Evolutionary conservation across 2,329 filamentous ascomycete genomes (phyloP), one percentile per base, ranked within the genome.

Genomic region (Trichoderma citrinoviride): DNA sequence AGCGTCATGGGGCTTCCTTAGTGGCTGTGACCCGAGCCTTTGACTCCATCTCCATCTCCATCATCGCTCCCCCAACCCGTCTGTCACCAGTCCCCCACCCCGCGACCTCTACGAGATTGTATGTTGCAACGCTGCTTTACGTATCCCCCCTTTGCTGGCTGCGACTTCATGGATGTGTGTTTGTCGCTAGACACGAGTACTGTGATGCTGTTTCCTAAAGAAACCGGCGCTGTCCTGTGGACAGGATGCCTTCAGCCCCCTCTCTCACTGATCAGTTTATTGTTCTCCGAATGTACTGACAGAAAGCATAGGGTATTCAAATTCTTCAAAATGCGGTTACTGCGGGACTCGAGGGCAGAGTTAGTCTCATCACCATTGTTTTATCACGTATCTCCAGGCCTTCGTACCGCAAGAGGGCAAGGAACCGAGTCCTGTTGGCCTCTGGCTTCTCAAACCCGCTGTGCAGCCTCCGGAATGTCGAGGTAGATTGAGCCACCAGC

Each of bases 321-420:
- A 79, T 65, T 83, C 82, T 41, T 78, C 80, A 50, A 80, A 76
- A 69, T 85, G 83, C 71, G 83, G 83, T 60, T 85, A 85, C 71
- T 85, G 83, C 73, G 80, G 80, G 68, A 73, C 77, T 57, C 75
- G 74, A 71, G 78, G 78, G 66, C 77, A 79, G 71, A 80, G 80
- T 80, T 78, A 83, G 79, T 82, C 27, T 7, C 78, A 75, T 82
- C 81, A 79, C 79, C n/a, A 6, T 19, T 41, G 40, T 10, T 15
- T 8, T 8, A 14, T 54, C 25, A 10, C 17, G 23, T 43, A 23
- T 29, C 29, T 21, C 27, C 17, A 60, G 29, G 8, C 46, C 33
- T 37, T 37, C 33, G 17, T 52, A 52, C 29, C 19, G 25, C 3
- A 15, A 10, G 29, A 14, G 56, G 19, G 25, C 27, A 5, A 12